Evolutionary conservation across 169 alveolate genomes (phyloP).

Genomic region (Eimeria maxima): DNA sequence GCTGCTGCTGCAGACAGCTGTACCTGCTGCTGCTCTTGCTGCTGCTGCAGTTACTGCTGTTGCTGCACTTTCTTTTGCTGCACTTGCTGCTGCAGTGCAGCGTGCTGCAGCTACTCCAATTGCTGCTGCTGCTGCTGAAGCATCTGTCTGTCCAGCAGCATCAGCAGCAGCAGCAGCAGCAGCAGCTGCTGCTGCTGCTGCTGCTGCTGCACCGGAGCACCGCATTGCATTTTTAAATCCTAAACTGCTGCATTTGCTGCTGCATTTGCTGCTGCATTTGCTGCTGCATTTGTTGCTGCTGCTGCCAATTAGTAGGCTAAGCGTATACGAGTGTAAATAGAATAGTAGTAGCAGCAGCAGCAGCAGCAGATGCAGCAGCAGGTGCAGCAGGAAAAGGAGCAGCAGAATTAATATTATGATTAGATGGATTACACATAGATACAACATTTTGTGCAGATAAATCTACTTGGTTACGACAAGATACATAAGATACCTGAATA

Average conservation of each 20-base stretch:
- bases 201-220: too few relatives aligned
- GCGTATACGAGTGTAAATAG: background rate
- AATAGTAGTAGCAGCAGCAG: background rate
- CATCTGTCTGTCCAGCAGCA: background rate
- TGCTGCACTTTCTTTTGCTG: background rate
- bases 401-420: constrained; percentile 45
- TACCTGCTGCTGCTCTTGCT: too few relatives aligned
- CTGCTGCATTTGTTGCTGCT: background rate
- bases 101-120: background rate
- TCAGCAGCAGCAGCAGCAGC: background rate
- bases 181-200: background rate
- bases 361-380: constrained; percentile 13
- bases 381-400: background rate
- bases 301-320: background rate
- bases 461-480: constrained; percentile 78
- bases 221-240: too few relatives aligned
- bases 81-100: background rate
- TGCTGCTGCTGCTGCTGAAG: background rate
- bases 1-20: too few relatives aligned
- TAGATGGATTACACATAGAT: constrained; percentile 53
- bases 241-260: too few relatives aligned
- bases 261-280: background rate
- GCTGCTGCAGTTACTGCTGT: too few relatives aligned
- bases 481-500: constrained; percentile 24
- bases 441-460: constrained; percentile 64